Percentiles rank a stretch among this genome's conserved stretches.
phyloP scores from a whole-genome alignment of 2,329 filamentous ascomycete species.

The Diaporthe destruens region DNA sequence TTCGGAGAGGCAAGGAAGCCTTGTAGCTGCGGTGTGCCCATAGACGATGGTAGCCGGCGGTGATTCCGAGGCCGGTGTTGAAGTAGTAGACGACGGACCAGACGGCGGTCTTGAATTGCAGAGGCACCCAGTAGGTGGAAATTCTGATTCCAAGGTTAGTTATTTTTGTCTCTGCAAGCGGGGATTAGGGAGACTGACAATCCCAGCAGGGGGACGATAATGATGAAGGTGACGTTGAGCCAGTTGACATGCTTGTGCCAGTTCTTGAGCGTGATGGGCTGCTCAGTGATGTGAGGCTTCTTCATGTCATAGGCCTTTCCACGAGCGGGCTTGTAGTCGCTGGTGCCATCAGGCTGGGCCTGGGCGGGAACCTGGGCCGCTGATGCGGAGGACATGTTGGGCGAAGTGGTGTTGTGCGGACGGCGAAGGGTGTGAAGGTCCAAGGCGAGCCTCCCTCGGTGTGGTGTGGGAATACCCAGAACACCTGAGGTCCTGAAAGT shows the following conservation, averaged over 20 bases:
- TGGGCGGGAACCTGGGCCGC: constrained; percentile 52
- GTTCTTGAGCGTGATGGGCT: constrained; percentile 83
- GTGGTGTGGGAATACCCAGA: constrained; percentile 1
- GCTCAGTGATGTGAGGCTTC: constrained; percentile 89
- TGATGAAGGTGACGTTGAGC: constrained; percentile 87
- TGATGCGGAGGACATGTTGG: constrained; percentile 54
- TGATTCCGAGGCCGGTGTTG: constrained; percentile 84
- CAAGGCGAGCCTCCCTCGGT: constrained; percentile 25
- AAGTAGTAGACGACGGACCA: constrained; percentile 86
- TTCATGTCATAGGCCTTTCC: constrained; percentile 60
- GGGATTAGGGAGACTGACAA: constrained; percentile 51
- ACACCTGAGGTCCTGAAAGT: constrained; percentile 5
- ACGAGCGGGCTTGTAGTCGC: constrained; percentile 66
- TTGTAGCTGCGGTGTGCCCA: constrained; percentile 91
- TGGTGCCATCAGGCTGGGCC: constrained; percentile 62
- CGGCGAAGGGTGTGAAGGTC: constrained; percentile 14
- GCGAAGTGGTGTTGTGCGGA: constrained; percentile 11
- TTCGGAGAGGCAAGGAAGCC: constrained; percentile 79
- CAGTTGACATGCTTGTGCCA: constrained; percentile 96
- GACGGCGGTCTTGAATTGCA: constrained; percentile 77
- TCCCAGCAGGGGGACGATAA: constrained; percentile 81
- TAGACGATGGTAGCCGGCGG: constrained; percentile 83
- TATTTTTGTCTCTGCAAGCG: neutral
- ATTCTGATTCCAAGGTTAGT: constrained; percentile 52
- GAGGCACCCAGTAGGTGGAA: constrained; percentile 82